Evolutionary conservation across 2,329 filamentous ascomycete genomes (phyloP), one percentile per base, ranked within the genome.

Genomic region (Coniochaeta prunicola): DNA sequence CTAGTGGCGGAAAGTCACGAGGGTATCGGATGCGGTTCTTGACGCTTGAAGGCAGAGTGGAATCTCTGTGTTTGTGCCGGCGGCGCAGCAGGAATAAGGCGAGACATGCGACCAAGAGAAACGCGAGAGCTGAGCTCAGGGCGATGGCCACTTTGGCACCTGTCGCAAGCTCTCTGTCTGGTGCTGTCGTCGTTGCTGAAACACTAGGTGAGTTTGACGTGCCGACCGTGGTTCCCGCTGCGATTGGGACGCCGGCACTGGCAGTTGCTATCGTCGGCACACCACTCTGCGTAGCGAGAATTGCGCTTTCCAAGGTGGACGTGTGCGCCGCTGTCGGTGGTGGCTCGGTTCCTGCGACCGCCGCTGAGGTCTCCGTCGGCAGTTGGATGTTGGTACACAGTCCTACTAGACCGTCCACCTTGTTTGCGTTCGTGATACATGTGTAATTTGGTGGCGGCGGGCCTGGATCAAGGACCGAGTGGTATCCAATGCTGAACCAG

Each of bases 131-230:
- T 1, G 74, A 72, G 56, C 74, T 76, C 12, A 80, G 63, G 4
- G 70, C 75, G 55, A 83, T 76, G 33, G 79, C 77, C 2, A 74
- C 73, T 59, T 76, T 80, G 53, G 73, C 71, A 2, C 74, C 75
- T 1, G 67, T 63, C 1, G 77, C 69, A 6, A 80, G 66, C 3
- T 62, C 63, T 24, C 59, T 63, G 21, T 61, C 58, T 15, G 73
- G 68, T 34, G 64, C 58, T 31, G 45, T 17, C n/a, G 64, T 65
- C 64, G 59, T 63, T 62, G 21, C 13, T 10, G 50, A 38, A 15
- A 21, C 13, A 21, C 19, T 30, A 9, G 45, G 15, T 6, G 45
- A 30, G 45, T 50, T 21, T 30, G 45, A 28, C 24, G 21, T 13
- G 21, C n/a, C 19, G 40, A 13, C n/a, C 2, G 2, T 21, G 21